Evolutionary conservation across 1,139 yeast genomes (phyloP).

Genomic region (Geotrichum aggregatum): DNA sequence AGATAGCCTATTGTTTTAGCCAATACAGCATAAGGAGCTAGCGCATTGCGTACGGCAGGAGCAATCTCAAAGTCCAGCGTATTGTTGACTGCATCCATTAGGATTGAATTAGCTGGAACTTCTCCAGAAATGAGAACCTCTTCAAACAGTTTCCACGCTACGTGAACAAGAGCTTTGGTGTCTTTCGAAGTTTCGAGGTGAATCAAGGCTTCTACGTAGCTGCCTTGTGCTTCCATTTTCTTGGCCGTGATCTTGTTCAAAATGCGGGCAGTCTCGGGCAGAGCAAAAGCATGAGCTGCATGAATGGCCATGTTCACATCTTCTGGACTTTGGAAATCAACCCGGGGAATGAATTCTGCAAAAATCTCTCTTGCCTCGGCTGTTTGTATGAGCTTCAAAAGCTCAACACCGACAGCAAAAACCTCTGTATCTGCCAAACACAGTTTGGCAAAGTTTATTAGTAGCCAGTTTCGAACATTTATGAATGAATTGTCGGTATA

Average conservation of each 20-base stretch:
- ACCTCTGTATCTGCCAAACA: slow-evolving; percentile 26
- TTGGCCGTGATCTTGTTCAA: slow-evolving; percentile 29
- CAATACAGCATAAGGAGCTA: slow-evolving; percentile 70
- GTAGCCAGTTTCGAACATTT: slow-evolving; percentile 29
- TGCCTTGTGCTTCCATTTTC: slow-evolving; percentile 31
- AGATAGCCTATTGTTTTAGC: slow-evolving; percentile 46
- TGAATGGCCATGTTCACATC: slow-evolving; percentile 79
- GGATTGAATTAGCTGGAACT: slow-evolving; percentile 23
- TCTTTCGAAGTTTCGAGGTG: slow-evolving; percentile 67
- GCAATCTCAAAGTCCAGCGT: slow-evolving; percentile 35
- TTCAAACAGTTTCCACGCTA: slow-evolving; percentile 55
- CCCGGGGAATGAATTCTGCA: slow-evolving; percentile 59
- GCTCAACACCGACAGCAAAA: slow-evolving; percentile 27
- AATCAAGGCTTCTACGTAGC: slow-evolving; percentile 58
- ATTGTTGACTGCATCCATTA: slow-evolving; percentile 32
- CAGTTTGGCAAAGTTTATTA: slow-evolving; percentile 29
- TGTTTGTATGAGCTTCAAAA: slow-evolving; percentile 26
- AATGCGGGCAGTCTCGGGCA: slow-evolving; percentile 26
- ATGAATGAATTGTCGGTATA: slow-evolving; percentile 35
- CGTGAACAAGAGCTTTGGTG: slow-evolving; percentile 41
- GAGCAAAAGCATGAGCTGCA: slow-evolving; percentile 45
- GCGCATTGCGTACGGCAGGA: slow-evolving; percentile 59
- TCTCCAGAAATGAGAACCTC: slow-evolving; percentile 52
- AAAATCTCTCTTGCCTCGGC: slow-evolving; percentile 46
- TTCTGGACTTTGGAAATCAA: slow-evolving; percentile 53